phyloP scores from a whole-genome alignment of 2,329 filamentous ascomycete genomes.

The Colletotrichum paranaense region DNA sequence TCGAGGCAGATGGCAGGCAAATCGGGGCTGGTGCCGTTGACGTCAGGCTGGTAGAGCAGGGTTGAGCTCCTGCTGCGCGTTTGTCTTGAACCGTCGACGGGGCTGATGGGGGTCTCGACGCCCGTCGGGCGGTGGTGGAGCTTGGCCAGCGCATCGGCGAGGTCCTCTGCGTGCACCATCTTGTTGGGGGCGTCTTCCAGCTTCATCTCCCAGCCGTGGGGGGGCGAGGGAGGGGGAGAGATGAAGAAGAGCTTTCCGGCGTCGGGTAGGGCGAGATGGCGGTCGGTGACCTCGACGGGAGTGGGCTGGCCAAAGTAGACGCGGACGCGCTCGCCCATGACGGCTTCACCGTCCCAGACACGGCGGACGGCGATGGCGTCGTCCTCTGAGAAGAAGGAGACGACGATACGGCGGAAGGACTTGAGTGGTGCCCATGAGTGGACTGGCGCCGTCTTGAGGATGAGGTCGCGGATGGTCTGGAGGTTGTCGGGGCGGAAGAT shows the following conservation, averaged over 20 bases:
- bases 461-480: conserved; percentile 77
- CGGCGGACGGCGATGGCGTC: conserved; percentile 78
- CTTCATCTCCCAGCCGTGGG: conserved; percentile 76
- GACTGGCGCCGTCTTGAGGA: conserved; percentile 76
- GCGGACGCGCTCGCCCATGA: conserved; percentile 76
- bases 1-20: conserved; percentile 75
- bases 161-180: conserved; percentile 75
- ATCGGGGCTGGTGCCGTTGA: conserved; percentile 60
- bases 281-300: conserved; percentile 63
- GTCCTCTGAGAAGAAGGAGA: conserved; percentile 78
- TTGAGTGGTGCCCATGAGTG: conserved; percentile 85
- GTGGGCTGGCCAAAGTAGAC: conserved; percentile 77
- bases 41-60: conserved; percentile 72
- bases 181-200: conserved; percentile 78
- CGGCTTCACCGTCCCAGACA: conserved; percentile 78
- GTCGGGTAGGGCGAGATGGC: conserved; percentile 74
- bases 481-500: conserved; percentile 82
- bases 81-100: conserved; percentile 51
- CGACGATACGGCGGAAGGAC: conserved; percentile 84
- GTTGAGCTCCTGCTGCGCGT: conserved; percentile 72
- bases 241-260: conserved; percentile 81
- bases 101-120: conserved; percentile 51
- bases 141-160: conserved; percentile 73
- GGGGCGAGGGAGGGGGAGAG: conserved; percentile 74
- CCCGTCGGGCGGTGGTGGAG: conserved; percentile 60